Base-by-base conservation (phyloP, 2,329 filamentous ascomycete genomes). In the Neonectria faginata region DNA sequence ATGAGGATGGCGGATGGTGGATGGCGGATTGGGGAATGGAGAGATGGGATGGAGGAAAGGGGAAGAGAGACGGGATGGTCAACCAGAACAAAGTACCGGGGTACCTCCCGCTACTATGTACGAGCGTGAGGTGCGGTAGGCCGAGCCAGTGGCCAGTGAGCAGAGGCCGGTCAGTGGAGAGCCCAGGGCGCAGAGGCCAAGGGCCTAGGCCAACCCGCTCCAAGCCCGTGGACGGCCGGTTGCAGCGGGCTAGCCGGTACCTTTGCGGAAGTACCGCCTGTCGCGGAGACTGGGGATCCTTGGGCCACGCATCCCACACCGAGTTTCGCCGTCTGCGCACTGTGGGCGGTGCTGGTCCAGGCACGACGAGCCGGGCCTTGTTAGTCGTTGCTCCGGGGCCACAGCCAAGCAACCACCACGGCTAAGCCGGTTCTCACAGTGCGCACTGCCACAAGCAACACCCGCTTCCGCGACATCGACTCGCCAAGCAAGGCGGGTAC, bases 41-140 rank as follows among this genome's bases (percentile, higher is more conserved):
- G 42, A 58, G 54, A 54, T 57, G 59, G 36, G 57, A 68, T 66
- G 66, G 71, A 66, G 68, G 64, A 73, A 73, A 67, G 70, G 71
- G 70, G 65, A 70, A 72, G 69, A 70, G 65, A 63, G 67, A 53
- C 65, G 65, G 53, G 67, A 51, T 65, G 65, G 53, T 51, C 29
- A 60, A 66, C 60, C 50, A 57, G 63, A 52, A 63, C 60, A 67
- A 68, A 55, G 60, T 57, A 52, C 22, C 39, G 47, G 45, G 33
- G 29, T 36, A 36, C 59, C 36, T 33, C 29, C 29, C 7, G 29
- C 29, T 10, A 29, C 29, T 29, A 29, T 9, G 29, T 33, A 33
- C 31, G 31, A 33, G 10, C 33, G 12, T 16, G 33, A 36, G 33
- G 36, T 53, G 41, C 52, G 45, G 54, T 54, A 42, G 36, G 10